Percentiles rank a stretch among this genome's conserved stretches.
These are phyloP conservation scores for Aspergillus sp. DNA, from an alignment of 2,329 filamentous ascomycete genomes.

Conservation along the genomic window DNA sequence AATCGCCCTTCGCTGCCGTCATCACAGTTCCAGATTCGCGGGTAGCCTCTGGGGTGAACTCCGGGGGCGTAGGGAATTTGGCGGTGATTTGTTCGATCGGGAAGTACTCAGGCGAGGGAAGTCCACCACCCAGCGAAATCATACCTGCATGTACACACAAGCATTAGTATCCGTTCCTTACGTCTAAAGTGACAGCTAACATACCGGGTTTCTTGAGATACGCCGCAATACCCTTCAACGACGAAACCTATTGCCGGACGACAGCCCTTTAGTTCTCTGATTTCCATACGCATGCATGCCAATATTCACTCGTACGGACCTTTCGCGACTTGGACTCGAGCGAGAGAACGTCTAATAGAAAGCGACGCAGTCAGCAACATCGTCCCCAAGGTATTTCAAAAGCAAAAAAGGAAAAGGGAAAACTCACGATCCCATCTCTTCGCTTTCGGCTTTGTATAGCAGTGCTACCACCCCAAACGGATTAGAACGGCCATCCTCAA, in stretches of 20 bases:
- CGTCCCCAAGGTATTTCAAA: background rate
- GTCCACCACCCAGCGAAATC: slow-evolving; percentile 84
- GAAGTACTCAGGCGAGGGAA: slow-evolving; percentile 85
- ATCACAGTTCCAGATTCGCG: slow-evolving; percentile 52
- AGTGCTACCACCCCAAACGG: slow-evolving; percentile 22
- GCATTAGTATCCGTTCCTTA: too few species aligned
- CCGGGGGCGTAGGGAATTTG: slow-evolving; percentile 60
- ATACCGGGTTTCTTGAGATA: slow-evolving; percentile 65
- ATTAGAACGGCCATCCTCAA: background rate
- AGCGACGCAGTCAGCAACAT: background rate
- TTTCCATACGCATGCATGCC: background rate
- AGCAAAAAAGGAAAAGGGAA: background rate
- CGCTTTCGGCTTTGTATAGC: slow-evolving; percentile 60
- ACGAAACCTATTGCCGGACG: slow-evolving; percentile 46
- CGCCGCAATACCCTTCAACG: slow-evolving; percentile 74
- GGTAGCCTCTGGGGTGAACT: slow-evolving; percentile 64
- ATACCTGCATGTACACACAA: slow-evolving; percentile 30
- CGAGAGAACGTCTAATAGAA: slow-evolving; percentile 46
- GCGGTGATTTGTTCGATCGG: slow-evolving; percentile 74
- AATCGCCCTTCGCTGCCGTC: slow-evolving; percentile 75
- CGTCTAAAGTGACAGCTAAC: slow-evolving; percentile 1
- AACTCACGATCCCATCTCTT: slow-evolving; percentile 76
- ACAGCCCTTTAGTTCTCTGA: background rate
- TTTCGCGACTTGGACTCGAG: slow-evolving; percentile 50
- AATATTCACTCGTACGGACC: slow-evolving; percentile 16